Percentiles rank a stretch among this genome's conserved stretches.
These are phyloP conservation scores for Didymella pomorum DNA, from an alignment of 2,329 filamentous ascomycete species.

Conservation along the genomic window DNA sequence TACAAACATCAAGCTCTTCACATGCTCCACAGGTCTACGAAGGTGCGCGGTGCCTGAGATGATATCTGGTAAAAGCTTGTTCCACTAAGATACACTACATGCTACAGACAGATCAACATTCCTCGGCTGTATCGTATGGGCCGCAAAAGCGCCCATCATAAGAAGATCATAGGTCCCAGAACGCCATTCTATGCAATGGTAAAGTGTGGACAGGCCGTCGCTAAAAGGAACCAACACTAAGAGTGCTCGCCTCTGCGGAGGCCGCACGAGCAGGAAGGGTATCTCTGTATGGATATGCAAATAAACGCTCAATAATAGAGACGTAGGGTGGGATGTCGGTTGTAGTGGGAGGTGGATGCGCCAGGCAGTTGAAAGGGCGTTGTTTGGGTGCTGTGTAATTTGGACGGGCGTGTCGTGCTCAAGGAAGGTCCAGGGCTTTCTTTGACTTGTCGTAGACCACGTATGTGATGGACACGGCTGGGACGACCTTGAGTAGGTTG, in stretches of 20 bases:
- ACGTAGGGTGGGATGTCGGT: not conserved
- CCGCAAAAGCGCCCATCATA: conserved; percentile 7
- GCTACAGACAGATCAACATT: conserved; percentile 15
- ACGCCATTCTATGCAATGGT: conserved; percentile 35
- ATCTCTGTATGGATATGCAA: conserved; percentile 44
- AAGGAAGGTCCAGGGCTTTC: conserved; percentile 46
- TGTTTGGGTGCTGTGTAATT: not conserved
- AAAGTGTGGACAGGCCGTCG: conserved; percentile 14
- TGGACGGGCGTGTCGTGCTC: conserved; percentile 12
- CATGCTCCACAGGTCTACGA: not conserved
- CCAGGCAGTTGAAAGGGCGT: not conserved
- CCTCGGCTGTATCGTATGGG: conserved; percentile 1
- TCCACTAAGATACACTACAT: conserved; percentile 17
- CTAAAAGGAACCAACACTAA: conserved; percentile 17
- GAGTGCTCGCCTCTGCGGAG: conserved; percentile 12
- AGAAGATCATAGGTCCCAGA: conserved; percentile 17
- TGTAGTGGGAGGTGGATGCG: not conserved
- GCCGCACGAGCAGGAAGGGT: conserved; percentile 31
- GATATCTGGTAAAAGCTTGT: conserved; percentile 1
- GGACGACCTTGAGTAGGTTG: conserved; percentile 94
- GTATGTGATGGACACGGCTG: conserved; percentile 82
- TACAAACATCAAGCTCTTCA: not conserved
- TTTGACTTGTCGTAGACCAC: conserved; percentile 55
- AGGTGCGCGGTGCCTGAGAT: not conserved
- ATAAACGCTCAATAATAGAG: conserved; percentile 26